phyloP scores from a whole-genome alignment of 768 basidiomycete species.

The Lentinus tigrinus region DNA sequence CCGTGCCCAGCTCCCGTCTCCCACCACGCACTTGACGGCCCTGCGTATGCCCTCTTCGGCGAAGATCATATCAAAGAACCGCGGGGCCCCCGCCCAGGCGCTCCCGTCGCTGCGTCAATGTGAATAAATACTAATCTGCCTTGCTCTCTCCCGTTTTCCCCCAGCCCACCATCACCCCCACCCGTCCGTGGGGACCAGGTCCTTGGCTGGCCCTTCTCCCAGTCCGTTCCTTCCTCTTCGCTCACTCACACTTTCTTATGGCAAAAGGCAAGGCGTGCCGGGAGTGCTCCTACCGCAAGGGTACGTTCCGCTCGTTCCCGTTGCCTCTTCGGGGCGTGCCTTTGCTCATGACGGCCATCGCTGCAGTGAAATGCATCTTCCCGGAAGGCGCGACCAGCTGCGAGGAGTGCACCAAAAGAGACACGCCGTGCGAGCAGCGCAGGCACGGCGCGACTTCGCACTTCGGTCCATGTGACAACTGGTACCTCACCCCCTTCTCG shows the following conservation, averaged over 20 bases:
- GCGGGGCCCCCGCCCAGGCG: too few species aligned
- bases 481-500: neutral
- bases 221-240: neutral
- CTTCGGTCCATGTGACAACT: neutral
- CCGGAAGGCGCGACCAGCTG: neutral
- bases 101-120: too few species aligned
- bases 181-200: too few species aligned
- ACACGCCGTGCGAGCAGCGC: neutral
- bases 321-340: neutral
- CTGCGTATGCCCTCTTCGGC: too few species aligned
- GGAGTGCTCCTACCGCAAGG: neutral
- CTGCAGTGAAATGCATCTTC: neutral
- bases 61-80: too few species aligned
- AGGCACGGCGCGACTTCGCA: neutral
- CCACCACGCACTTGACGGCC: too few species aligned
- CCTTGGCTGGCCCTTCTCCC: neutral
- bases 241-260: neutral
- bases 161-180: too few species aligned
- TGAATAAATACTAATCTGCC: too few species aligned
- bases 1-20: too few species aligned
- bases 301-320: neutral
- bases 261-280: neutral
- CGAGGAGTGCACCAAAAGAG: neutral
- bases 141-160: too few species aligned
- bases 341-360: neutral